phyloP scores from a whole-genome alignment of 495 filamentous ascomycete species.

The Viridothelium virens region DNA sequence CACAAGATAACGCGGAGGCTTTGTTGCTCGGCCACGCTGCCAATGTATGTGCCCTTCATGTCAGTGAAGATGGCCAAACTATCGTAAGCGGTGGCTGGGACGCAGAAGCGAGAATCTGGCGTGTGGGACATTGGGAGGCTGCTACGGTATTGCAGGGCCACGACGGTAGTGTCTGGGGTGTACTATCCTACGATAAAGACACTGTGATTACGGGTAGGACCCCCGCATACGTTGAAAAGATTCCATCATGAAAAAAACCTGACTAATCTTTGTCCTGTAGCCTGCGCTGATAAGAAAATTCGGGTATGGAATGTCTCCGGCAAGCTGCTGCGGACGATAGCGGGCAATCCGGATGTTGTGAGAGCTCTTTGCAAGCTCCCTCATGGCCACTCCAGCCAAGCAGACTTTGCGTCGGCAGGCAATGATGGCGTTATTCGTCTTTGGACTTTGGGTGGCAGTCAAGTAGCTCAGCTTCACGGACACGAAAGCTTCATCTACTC shows the following conservation, averaged over 20 bases:
- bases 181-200: conserved; percentile 70
- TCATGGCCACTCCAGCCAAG: conserved; percentile 65
- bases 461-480: conserved; percentile 67
- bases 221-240: neutral
- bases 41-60: conserved; percentile 83
- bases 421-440: conserved; percentile 81
- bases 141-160: conserved; percentile 65
- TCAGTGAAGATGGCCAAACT: conserved; percentile 56
- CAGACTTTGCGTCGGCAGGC: conserved; percentile 79
- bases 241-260: neutral
- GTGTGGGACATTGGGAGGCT: conserved; percentile 55
- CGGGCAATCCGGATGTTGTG: conserved; percentile 70
- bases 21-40: conserved; percentile 76
- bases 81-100: conserved; percentile 97
- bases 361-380: conserved; percentile 78
- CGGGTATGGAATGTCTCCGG: conserved; percentile 67
- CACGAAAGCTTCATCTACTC: conserved; percentile 97
- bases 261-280: conserved; percentile 30
- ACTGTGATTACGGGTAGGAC: conserved; percentile 72
- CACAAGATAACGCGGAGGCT: conserved; percentile 70
- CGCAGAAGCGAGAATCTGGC: conserved; percentile 71
- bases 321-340: conserved; percentile 56
- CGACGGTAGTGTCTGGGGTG: conserved; percentile 79
- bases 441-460: conserved; percentile 68
- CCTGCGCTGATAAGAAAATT: conserved; percentile 80